Percentiles rank a stretch among this genome's conserved stretches.
phyloP scores from a whole-genome alignment of 371 early-diverging fungal genomes.

The Actinomortierella wolfii region DNA sequence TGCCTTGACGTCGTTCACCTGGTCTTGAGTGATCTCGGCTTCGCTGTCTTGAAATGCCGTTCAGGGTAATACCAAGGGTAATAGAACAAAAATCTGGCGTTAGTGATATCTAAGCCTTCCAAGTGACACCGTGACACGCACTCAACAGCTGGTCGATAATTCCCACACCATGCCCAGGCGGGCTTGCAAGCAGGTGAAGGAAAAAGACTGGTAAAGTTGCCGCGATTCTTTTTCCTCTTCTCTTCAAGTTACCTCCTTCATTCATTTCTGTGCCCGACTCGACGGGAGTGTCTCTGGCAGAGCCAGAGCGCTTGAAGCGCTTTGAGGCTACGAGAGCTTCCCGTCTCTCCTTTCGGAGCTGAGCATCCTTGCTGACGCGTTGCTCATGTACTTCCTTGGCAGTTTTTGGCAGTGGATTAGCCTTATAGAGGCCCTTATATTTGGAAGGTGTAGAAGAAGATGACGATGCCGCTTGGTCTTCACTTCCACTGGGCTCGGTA shows the following conservation, averaged over 20 bases:
- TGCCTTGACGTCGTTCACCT: constrained; percentile 24
- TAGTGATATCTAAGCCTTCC: no score
- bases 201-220: not conserved
- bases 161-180: not conserved
- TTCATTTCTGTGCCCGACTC: no score
- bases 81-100: no score
- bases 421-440: constrained; percentile 31
- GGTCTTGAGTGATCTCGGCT: constrained; percentile 28
- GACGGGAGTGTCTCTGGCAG: no score
- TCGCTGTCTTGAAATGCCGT: constrained; percentile 12
- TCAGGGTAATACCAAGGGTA: no score
- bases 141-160: not conserved
- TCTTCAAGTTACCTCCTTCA: not conserved
- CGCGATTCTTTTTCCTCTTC: constrained; percentile 5
- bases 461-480: no score
- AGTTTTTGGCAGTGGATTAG: constrained; percentile 20
- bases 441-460: not conserved
- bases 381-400: constrained; percentile 21
- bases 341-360: constrained; percentile 32
- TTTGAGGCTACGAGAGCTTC: constrained; percentile 34
- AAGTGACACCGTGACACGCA: no score
- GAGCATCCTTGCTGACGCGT: constrained; percentile 30
- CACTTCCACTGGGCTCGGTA: no score
- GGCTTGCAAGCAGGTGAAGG: constrained; percentile 2
- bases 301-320: constrained; percentile 25